Percentiles rank a stretch among this genome's conserved stretches.
Evolutionary conservation across 768 basidiomycete species (phyloP).

Genomic region (Asterophora parasitica): DNA sequence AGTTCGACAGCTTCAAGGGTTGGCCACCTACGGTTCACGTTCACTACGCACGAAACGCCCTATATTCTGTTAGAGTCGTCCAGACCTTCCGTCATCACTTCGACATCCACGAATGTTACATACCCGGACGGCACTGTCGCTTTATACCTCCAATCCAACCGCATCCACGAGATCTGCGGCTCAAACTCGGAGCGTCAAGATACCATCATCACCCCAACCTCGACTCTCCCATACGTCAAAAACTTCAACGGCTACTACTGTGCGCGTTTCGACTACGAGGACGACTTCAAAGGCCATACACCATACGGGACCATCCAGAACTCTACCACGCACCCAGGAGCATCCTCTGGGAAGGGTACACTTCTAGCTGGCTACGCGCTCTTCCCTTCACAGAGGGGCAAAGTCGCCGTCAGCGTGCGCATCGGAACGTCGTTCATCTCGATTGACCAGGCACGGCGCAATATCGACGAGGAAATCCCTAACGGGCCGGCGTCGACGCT

Average conservation of each 20-base stretch:
- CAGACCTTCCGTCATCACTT: constrained; percentile 57
- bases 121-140: constrained; percentile 49
- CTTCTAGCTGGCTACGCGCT: constrained; percentile 47
- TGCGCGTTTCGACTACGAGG: constrained; percentile 47
- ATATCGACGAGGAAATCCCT: constrained; percentile 44
- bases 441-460: constrained; percentile 54
- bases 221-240: constrained; percentile 30
- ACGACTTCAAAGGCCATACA: not conserved
- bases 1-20: constrained; percentile 60
- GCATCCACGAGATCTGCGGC: constrained; percentile 51
- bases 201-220: constrained; percentile 57
- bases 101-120: constrained; percentile 39
- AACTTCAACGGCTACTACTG: constrained; percentile 56
- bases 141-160: constrained; percentile 26
- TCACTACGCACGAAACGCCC: constrained; percentile 35
- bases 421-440: constrained; percentile 79
- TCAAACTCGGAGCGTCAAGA: constrained; percentile 69
- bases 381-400: constrained; percentile 29
- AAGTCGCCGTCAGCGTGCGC: constrained; percentile 55
- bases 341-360: constrained; percentile 32
- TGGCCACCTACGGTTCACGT: constrained; percentile 70
- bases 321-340: constrained; percentile 28
- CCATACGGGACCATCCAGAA: constrained; percentile 48
- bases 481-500: constrained; percentile 33
- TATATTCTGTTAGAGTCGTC: constrained; percentile 68